Base-by-base conservation (phyloP, 2,329 filamentous ascomycete species). In the Fusarium foetens region DNA sequence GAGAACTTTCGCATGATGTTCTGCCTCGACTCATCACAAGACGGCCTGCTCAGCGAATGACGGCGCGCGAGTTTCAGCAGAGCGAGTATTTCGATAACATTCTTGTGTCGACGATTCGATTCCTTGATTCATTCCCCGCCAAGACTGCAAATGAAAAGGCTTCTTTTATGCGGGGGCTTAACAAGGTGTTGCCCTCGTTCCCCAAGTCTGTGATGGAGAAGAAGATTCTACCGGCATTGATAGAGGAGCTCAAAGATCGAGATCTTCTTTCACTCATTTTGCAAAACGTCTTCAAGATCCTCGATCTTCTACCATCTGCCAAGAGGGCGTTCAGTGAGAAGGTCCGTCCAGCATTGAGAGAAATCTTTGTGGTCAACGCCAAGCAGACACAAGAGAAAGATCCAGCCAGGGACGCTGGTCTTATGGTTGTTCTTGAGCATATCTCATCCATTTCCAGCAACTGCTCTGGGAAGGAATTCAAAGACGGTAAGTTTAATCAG, bases 41-140 rank as follows among this genome's bases (percentile, higher is more conserved):
- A 70, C 87, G 94, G 61, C 94, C 96, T 6, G 94, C 94, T 6
- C 93, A 97, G 79, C 90, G 96, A 48, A 89, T 98, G 84, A 94
- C 91, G 31, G 94, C 95, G 8, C 90, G 89, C 59, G 95, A 97
- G 76, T 98, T 99, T 75, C 96, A 99, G 79, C 90, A 98, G 80
- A 97, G 94, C 77, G 91, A 94, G 73, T 99, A 97, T 80, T 99
- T 99, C 79, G 94, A 99, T 82, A 99, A 98, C 77, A 93, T 98
- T 49, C 86, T 99, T 8, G 94, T 99, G 27, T 97, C 95, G 1
- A 98, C 96, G 0, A 97, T 99, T 70, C 93, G 96, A 17, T 99
- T 99, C 78, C 85, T 99, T 31, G 96, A 99, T 76, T 89, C 91
- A 0, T 90, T 99, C 66, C 95, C 96, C 0, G 93, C 94, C 38